Evolutionary conservation across 352 stramenopile species (phyloP).

Genomic region (Phytophthora meadii): DNA sequence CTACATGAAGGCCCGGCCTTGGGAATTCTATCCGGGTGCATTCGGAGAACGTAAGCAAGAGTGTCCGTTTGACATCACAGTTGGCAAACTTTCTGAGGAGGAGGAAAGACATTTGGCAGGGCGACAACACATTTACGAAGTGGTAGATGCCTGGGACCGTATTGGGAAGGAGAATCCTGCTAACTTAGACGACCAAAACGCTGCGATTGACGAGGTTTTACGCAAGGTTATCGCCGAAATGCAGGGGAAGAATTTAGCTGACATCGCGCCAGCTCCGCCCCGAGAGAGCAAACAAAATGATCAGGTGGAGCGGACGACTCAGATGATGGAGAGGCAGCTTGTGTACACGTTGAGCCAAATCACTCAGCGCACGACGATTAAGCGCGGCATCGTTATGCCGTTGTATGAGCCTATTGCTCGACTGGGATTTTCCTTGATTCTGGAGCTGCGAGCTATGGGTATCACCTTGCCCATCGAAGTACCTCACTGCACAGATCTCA

Average conservation of each 20-base stretch:
- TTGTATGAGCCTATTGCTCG: slow-evolving; percentile 51
- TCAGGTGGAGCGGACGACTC: slow-evolving; percentile 17
- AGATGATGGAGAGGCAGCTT: slow-evolving; percentile 43
- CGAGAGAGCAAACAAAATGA: slow-evolving; percentile 22
- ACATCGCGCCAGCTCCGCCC: slow-evolving; percentile 17
- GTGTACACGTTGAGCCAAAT: slow-evolving; percentile 46
- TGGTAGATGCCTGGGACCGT: slow-evolving; percentile 35
- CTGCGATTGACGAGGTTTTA: slow-evolving; percentile 31
- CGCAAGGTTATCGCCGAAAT: slow-evolving; percentile 27
- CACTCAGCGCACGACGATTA: slow-evolving; percentile 25
- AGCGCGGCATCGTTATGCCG: slow-evolving; percentile 64
- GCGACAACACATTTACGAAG: slow-evolving; percentile 46
- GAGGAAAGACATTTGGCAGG: slow-evolving; percentile 38
- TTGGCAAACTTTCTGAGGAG: slow-evolving; percentile 35
- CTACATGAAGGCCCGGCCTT: slow-evolving; percentile 48
- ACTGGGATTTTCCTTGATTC: slow-evolving; percentile 57
- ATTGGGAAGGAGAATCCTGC: slow-evolving; percentile 29
- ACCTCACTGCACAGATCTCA: slow-evolving; percentile 62
- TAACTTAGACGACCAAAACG: slow-evolving; percentile 36
- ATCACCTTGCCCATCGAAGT: slow-evolving; percentile 59
- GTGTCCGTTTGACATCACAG: slow-evolving; percentile 54
- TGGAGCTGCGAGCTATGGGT: slow-evolving; percentile 51
- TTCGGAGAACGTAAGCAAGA: slow-evolving; percentile 42
- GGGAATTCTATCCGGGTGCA: slow-evolving; percentile 42
- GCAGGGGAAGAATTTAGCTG: slow-evolving; percentile 17